Evolutionary conservation across 176 grass and related monocot species (phyloP), one percentile per base, ranked within the genome.

Genomic region (Bothriochloa decipiens): DNA sequence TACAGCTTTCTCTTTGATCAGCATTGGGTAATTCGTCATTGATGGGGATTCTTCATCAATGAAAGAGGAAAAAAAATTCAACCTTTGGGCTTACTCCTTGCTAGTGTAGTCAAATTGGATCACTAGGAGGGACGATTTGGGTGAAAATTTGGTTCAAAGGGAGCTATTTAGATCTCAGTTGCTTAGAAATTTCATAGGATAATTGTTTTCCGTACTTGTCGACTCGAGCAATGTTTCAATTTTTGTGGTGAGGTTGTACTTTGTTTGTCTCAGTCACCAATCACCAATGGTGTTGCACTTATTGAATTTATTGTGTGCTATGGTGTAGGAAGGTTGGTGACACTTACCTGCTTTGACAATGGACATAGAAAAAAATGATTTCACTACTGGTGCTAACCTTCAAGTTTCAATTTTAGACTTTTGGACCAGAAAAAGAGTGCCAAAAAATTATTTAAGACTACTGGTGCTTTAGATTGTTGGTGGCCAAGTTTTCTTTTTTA

Each of bases 111-210:
- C 15, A 13, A 78, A 28, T 55, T 53, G 29, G 41, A 86, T 65
- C n/a, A 27, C 52, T 64, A 73, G 27, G 41, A 65, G 40, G 29
- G 25, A 17, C 7, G 50, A 64, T 81, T 35, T 81, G 28, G 27
- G 60, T 58, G 76, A 80, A 27, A 13, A 66, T 80, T 74, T 39
- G 27, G 20, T 49, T 28, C 18, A 3, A 9, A 17, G 2, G n/a
- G 6, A 84, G 27, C 7, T 83, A 36, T 50, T 64, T 27, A 79
- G 46, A 88, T 74, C 68, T 75, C n/a, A 75, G 15, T 47, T 60
- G 70, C 39, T 80, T 62, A 22, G 26, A 20, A 67, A 16, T 68
- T 68, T 7, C 32, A 43, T 2, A 14, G 32, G 20, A 18, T 32
- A 14, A 12, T 22, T 65, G 39, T 50, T 88, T 72, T 58, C 29